Base-by-base conservation (phyloP, 257 asterid species). In the Nicotiana attenuata region DNA sequence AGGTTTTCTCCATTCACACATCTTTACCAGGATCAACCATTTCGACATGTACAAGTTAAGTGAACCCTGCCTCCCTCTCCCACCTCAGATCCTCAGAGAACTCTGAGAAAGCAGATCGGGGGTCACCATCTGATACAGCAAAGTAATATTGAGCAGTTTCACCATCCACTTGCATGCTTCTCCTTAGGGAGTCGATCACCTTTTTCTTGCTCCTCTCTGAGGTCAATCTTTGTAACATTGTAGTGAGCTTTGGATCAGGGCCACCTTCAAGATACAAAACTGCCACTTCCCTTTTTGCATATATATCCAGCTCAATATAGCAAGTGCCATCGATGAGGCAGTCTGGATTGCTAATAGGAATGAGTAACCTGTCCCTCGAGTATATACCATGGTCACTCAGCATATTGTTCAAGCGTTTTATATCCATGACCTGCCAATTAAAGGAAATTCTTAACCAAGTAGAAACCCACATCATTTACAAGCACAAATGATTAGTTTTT, bases 361-460 rank as follows among this genome's bases (percentile, higher is more conserved):
- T 96, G 84, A 96, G 88, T 76, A 96, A 88, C 86, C 99, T 91
- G 85, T 96, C 98, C 90, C 99, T 89, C 5, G 99, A 94, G 92
- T 91, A 89, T 88, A 96, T 94, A 29, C 98, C 99, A 66, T 94
- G 99, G 83, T 96, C 99, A 33, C 97, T 96, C 97, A 96, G 93
- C 99, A 94, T 96, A 87, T 96, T 96, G 87, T 96, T 96, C 83
- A 96, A 77, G 81, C 98, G 97, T 83, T 92, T 94, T 80, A 96
- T 92, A 89, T 87, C 97, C 88, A 91, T 91, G 80, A 94, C 95
- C 99, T 96, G 87, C 79, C 79, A 75, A 75, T 75, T 24, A 75
- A 15, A 47, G 22, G 61, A 47, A 73, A 50, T 71, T 73, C 41
- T 75, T 73, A 14, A 50, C 61, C 26, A 50, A 22, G 15, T 15